Evolutionary conservation across 202 grass and related monocot species (phyloP), one percentile per base, ranked within the genome.

Genomic region (Cymbopogon flexuosus): DNA sequence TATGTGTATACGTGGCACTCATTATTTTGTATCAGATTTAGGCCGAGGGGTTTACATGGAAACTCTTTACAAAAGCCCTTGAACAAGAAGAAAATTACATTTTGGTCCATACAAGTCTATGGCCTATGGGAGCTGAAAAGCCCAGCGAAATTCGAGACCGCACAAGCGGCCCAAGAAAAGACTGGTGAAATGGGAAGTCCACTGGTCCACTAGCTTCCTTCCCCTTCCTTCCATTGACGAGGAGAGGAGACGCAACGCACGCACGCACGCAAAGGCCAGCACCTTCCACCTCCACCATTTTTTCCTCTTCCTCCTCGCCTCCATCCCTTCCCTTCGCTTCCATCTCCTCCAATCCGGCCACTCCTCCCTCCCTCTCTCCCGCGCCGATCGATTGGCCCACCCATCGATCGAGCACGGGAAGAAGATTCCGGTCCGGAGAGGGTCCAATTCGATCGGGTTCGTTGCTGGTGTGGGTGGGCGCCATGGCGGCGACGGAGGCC

Each of bases 401-500:
- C 77, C 46, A 42, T 57, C 77, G 77, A 79, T 68, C 77, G 63
- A 57, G 77, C 33, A 41, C 49, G 77, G 77, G 4, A 22, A 23
- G 4, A 18, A 39, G 34, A 14, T 57, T 40, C 64, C 62, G 3
- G 47, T 10, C 45, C 30, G 62, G 76, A 35, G n/a, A 31, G 33
- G 34, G 7, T 27, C 67, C 64, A 51, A 57, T 23, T 69, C 64
- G 21, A 13, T 18, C 33, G 47, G 31, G 31, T 8, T 39, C 45
- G 1, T 1, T n/a, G 73, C 19, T 13, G 41, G 41, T 39, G 5
- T 4, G 41, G 64, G 39, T 35, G 19, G 36, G 23, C 24, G 78
- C 68, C 30, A 97, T 94, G 91, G 94, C 91, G 49, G 84, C 70
- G 91, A 87, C 75, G 85, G 77, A 80, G 10, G 56, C 54, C 77